Conservation (phyloP, 2,329 filamentous ascomycete species). For the Dothideomycetes sp. region DNA sequence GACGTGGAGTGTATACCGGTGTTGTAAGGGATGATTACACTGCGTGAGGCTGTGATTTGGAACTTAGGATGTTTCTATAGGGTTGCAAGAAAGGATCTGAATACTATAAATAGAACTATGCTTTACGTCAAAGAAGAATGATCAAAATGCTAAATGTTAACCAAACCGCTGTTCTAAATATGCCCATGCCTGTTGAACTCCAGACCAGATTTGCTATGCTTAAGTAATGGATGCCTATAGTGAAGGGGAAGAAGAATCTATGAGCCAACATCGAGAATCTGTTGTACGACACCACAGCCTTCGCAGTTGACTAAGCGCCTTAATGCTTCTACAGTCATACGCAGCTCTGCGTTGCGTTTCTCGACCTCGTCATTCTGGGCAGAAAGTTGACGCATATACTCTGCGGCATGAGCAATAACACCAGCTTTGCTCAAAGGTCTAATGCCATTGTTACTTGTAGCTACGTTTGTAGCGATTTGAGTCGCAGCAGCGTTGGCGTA, state of each 20-base stretch:
- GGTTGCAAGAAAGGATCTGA: too few species aligned
- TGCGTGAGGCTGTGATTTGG: too few species aligned
- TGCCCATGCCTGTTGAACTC: too few species aligned
- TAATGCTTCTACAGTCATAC: conserved; percentile 33
- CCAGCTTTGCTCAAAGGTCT: conserved; percentile 36
- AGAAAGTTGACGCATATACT: conserved; percentile 39
- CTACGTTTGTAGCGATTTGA: conserved; percentile 14
- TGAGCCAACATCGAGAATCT: conserved; percentile 27
- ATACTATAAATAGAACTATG: too few species aligned
- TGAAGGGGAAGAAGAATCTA: background rate
- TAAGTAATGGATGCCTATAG: too few species aligned
- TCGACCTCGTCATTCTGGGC: conserved; percentile 32
- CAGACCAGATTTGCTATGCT: too few species aligned
- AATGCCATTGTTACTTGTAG: conserved; percentile 22
- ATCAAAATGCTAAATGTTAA: too few species aligned
- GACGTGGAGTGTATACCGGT: too few species aligned
- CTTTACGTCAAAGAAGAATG: too few species aligned
- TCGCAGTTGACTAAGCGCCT: conserved; percentile 39
- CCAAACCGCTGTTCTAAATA: too few species aligned
- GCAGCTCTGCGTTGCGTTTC: conserved; percentile 31
- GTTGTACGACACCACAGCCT: conserved; percentile 37
- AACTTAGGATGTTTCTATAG: too few species aligned
- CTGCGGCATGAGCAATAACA: conserved; percentile 37
- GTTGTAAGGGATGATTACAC: too few species aligned
- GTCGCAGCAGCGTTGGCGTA: conserved; percentile 4